Evolutionary conservation across 176 grass and related monocot genomes (phyloP), one percentile per base, ranked within the genome.

Genomic region (Musa beccarii): DNA sequence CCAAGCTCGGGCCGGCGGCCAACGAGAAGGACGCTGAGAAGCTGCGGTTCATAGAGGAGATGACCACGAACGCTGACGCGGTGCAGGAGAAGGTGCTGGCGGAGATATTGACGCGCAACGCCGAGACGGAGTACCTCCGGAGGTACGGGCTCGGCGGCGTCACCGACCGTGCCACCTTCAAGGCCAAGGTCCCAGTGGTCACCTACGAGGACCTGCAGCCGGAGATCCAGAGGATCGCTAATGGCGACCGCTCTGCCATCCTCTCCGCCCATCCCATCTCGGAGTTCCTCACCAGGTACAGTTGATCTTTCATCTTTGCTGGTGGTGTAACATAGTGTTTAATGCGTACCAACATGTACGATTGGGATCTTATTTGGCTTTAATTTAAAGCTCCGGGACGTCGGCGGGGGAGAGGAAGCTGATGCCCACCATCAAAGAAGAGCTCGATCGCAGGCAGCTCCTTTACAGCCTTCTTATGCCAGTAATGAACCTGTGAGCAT

Each of bases 341-440:
- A 49, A 9, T 11, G 26, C 15, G 10, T 3, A 2, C 19, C 21
- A 0, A 64, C 10, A 66, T 28, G 63, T 22, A 12, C 63, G 16
- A 26, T 19, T 69, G 72, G 21, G 14, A 51, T 4, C 28, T 49
- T 8, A 19, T 9, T 29, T 0, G 15, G 13, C n/a, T 0, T 8
- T 4, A 12, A 21, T 56, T 11, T 65, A 68, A 66, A 89, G 87
- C 75, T 89, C 87, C 6, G 87, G 87, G 19, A 89, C 87, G 57
- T 89, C 87, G 11, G 87, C 84, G 1, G 87, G 87, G 26, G 87
- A 89, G 84, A 77, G 87, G 23, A 89, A 89, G 87, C 70, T 89
- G 78, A 89, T 89, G 84, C 87, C 87, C 15, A 78, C 87, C 20
- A 86, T 89, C 24, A 81, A 61, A 73, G 87, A 89, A 53, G 87